Evolutionary conservation across 2,329 filamentous ascomycete species (phyloP), one percentile per base, ranked within the genome.

Genomic region (Hyphodiscus sp.): DNA sequence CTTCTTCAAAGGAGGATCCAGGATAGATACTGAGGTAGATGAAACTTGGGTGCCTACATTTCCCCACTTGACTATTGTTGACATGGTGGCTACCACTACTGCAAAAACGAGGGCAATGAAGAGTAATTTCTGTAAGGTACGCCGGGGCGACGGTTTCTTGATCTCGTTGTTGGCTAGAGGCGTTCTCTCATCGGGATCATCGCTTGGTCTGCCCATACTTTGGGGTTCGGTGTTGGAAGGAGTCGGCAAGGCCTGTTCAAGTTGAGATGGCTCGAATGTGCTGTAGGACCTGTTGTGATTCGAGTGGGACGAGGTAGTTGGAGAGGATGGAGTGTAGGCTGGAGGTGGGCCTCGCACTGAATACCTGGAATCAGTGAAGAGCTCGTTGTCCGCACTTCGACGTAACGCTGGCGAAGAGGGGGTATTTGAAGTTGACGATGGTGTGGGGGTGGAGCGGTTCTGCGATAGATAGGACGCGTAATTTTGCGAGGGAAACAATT

Each of bases 131-230:
- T 42, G 54, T 41, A 62, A 41, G 15, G 20, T 47, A 49, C 59
- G 53, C 16, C 45, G 33, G 45, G 29, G 52, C 11, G 51, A 50
- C 23, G 18, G 11, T 13, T 41, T 47, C 42, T 44, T 51, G 16
- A 29, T 47, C 33, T 58, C 51, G 38, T 45, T 15, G 16, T 42
- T 56, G 23, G 53, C 57, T 43, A 67, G 52, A 2, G 63, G 61
- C 13, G 57, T 63, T 45, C 46, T 61, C 50, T 65, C 66, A 33
- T 56, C 53, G 18, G 55, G 51, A 16, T 53, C 48, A 45, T 58
- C 51, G 1, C 41, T 43, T 29, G 61, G 60, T 15, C 52, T 45
- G n/a, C 64, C 64, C 64, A 67, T 67, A 55, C 63, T 65, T 56
- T 65, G 50, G 2, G 61, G 62, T 26, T 59, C 52, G n/a, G 50